phyloP scores from a whole-genome alignment of 2,329 filamentous ascomycete genomes.

The Scorias spongiosa region DNA sequence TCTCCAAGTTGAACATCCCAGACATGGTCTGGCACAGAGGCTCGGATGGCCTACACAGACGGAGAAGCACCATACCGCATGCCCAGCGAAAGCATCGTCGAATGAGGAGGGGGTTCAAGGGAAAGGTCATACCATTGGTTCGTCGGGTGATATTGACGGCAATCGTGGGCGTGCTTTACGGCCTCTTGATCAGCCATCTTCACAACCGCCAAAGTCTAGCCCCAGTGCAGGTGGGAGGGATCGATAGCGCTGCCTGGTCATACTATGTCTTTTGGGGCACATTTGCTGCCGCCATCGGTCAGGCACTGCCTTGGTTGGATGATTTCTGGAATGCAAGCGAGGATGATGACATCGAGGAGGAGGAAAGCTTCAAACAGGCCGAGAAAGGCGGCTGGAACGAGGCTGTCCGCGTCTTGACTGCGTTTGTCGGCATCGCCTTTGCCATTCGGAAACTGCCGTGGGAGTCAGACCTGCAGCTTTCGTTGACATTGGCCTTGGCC shows the following conservation, averaged over 20 bases:
- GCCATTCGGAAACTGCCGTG: slow-evolving; percentile 82
- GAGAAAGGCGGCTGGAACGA: slow-evolving; percentile 46
- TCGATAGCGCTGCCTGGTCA: slow-evolving; percentile 41
- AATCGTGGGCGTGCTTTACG: slow-evolving; percentile 66
- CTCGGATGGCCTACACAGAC: slow-evolving; percentile 8
- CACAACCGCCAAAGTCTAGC: slow-evolving; percentile 53
- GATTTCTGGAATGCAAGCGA: slow-evolving; percentile 47
- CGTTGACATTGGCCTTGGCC: slow-evolving; percentile 71
- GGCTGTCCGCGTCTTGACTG: slow-evolving; percentile 52
- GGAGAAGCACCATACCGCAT: slow-evolving; percentile 12
- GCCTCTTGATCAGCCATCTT: slow-evolving; percentile 63
- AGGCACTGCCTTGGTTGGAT: slow-evolving; percentile 73
- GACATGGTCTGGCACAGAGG: slow-evolving; percentile 10
- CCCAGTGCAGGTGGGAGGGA: slow-evolving; percentile 43
- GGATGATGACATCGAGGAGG: slow-evolving; percentile 18
- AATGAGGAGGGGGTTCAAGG: slow-evolving; percentile 13
- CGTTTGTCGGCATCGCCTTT: slow-evolving; percentile 59
- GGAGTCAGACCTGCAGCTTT: slow-evolving; percentile 89
- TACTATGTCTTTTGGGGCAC: slow-evolving; percentile 74
- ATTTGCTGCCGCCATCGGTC: slow-evolving; percentile 62
- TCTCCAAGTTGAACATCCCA: slow-evolving; percentile 10
- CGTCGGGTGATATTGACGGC: slow-evolving; percentile 45
- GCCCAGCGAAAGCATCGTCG: slow-evolving; percentile 5
- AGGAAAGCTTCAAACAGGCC: slow-evolving; percentile 3
- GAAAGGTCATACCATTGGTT: slow-evolving; percentile 29